Percentiles rank a stretch among this genome's conserved stretches.
Evolutionary conservation across 495 filamentous ascomycete genomes (phyloP).

Genomic region (Trichoderma asperelloides): DNA sequence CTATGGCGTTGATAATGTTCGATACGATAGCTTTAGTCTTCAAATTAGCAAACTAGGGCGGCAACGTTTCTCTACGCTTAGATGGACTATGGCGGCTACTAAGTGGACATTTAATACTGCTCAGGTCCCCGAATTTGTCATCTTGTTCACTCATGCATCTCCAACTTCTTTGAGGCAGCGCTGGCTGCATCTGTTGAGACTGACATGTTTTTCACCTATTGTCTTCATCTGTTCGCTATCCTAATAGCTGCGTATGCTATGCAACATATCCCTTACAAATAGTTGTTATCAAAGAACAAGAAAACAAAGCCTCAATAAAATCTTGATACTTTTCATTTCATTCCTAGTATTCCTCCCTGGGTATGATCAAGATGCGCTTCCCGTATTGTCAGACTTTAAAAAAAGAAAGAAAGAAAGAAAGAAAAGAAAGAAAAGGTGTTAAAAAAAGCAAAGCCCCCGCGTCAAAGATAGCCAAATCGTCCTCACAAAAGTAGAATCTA

Average conservation of each 20-base stretch:
- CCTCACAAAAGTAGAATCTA: neutral
- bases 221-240: neutral
- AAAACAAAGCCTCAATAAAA: neutral
- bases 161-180: too few species aligned
- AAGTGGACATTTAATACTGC: too few species aligned
- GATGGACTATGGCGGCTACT: too few species aligned
- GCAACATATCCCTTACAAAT: neutral
- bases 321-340: conserved; percentile 1
- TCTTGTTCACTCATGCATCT: too few species aligned
- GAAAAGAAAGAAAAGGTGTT: neutral
- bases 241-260: neutral
- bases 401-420: neutral
- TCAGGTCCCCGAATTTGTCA: too few species aligned
- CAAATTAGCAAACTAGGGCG: too few species aligned
- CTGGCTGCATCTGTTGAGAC: too few species aligned
- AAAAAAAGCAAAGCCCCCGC: neutral
- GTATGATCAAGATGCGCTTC: neutral
- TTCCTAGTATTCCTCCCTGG: neutral
- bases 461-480: neutral
- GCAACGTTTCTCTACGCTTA: too few species aligned
- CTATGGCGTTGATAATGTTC: too few species aligned
- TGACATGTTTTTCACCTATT: neutral
- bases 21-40: too few species aligned
- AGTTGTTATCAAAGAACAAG: neutral
- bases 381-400: neutral